Percentiles rank a stretch among this genome's conserved stretches.
These are phyloP conservation scores for Stropharia rugosoannulata DNA, from an alignment of 768 basidiomycete species.

Conservation along the genomic window DNA sequence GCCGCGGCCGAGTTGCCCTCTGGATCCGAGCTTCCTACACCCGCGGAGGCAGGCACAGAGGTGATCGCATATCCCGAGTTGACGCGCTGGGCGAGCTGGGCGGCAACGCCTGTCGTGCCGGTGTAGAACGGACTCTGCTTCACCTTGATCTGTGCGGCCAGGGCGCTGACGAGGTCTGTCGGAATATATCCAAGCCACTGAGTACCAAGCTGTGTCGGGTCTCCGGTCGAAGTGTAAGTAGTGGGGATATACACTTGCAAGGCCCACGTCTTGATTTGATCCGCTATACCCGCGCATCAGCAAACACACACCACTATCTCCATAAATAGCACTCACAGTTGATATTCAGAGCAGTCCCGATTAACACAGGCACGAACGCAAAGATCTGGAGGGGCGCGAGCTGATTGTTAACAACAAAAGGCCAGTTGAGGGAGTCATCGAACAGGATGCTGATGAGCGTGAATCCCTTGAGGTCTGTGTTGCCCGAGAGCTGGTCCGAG, in stretches of 20 bases:
- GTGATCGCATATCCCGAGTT: constrained; percentile 64
- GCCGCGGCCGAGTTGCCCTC: constrained; percentile 19
- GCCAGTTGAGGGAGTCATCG: constrained; percentile 60
- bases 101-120: constrained; percentile 43
- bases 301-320: background rate
- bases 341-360: constrained; percentile 33
- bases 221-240: constrained; percentile 46
- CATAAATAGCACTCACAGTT: constrained; percentile 25
- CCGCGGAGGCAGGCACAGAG: constrained; percentile 31
- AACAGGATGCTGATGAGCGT: constrained; percentile 68
- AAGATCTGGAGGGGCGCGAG: constrained; percentile 78
- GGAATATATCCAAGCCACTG: constrained; percentile 76
- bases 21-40: background rate
- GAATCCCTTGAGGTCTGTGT: constrained; percentile 33
- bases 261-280: constrained; percentile 44
- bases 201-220: constrained; percentile 58
- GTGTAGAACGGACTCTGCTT: constrained; percentile 66
- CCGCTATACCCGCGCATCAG: constrained; percentile 20
- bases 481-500: constrained; percentile 20
- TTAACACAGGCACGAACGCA: constrained; percentile 55
- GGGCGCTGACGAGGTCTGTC: constrained; percentile 44
- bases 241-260: constrained; percentile 70
- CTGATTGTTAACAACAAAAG: constrained; percentile 55
- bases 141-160: constrained; percentile 65
- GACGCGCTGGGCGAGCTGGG: constrained; percentile 64